A percentile compares a stretch with the other conserved stretches of the same genome.
These are phyloP conservation scores for thale cress (Arabidopsis thaliana) DNA, from an alignment of 345 rosid genomes.

Conservation along the genomic window DNA sequence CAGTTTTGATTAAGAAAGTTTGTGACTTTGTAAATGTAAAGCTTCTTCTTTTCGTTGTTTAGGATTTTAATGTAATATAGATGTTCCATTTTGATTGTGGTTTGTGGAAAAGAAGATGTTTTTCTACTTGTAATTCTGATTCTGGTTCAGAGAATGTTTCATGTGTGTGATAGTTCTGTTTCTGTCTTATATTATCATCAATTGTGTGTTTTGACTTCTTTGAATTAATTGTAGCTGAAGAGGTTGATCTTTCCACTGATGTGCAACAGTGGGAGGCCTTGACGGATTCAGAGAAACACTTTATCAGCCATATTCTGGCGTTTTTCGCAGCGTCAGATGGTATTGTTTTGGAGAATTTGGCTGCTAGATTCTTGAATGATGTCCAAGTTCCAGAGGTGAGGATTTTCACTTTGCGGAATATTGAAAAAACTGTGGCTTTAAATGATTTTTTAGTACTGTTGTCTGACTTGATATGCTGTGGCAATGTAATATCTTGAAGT, in stretches of 20 bases:
- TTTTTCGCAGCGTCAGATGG: constrained; percentile 97
- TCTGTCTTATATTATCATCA: neutral
- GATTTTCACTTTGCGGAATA: neutral
- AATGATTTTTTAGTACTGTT: neutral
- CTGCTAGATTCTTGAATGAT: constrained; percentile 85
- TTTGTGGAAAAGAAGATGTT: neutral
- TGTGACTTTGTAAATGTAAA: neutral
- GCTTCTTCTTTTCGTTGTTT: constrained; percentile 5
- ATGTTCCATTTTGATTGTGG: neutral
- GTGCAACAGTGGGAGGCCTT: constrained; percentile 74
- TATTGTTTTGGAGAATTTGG: constrained; percentile 87
- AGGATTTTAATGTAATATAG: neutral
- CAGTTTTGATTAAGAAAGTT: neutral
- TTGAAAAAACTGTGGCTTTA: neutral
- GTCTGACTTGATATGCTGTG: neutral
- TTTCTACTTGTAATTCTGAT: neutral
- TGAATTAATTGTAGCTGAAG: constrained; percentile 70
- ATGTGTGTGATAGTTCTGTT: constrained; percentile 16
- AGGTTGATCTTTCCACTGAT: constrained; percentile 91
- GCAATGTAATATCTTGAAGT: constrained; percentile 10
- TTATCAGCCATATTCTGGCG: constrained; percentile 79
- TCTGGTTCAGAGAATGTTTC: neutral
- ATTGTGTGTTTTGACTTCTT: neutral
- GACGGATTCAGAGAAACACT: constrained; percentile 73
- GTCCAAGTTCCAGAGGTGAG: constrained; percentile 87